A percentile compares a stretch with the other conserved stretches of the same genome.
phyloP scores from a whole-genome alignment of 768 basidiomycete genomes.

The Paxillus rubicundulus region DNA sequence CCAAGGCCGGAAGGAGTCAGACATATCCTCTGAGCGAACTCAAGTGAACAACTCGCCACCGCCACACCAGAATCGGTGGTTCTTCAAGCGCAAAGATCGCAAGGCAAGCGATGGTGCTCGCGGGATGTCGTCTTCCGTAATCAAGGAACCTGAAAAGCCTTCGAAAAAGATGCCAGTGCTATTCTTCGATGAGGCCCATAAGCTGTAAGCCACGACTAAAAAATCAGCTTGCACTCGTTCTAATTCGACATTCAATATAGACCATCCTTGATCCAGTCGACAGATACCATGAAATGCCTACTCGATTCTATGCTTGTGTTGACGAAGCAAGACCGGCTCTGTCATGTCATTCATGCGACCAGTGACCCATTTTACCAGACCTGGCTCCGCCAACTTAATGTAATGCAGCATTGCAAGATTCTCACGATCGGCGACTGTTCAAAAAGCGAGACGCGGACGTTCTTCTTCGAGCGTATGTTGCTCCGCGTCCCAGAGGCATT shows the following conservation, averaged over 20 bases:
- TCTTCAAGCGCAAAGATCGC: conserved; percentile 25
- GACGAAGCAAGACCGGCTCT: conserved; percentile 84
- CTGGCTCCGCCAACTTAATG: conserved; percentile 75
- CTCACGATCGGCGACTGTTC: conserved; percentile 80
- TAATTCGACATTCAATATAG: conserved; percentile 34
- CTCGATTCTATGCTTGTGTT: conserved; percentile 84
- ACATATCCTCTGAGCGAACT: conserved; percentile 41
- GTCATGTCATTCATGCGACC: conserved; percentile 79
- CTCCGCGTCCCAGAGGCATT: conserved; percentile 70
- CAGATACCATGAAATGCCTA: conserved; percentile 79
- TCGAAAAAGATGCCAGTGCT: conserved; percentile 74
- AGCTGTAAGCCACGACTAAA: conserved; percentile 48
- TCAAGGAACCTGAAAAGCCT: conserved; percentile 35
- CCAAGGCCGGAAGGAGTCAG: conserved; percentile 28
- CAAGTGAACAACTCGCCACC: conserved; percentile 36
- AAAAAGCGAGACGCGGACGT: conserved; percentile 65
- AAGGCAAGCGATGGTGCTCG: conserved; percentile 29
- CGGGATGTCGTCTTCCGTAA: conserved; percentile 29
- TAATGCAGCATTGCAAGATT: conserved; percentile 85
- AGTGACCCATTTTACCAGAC: conserved; percentile 86
- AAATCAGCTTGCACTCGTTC: neutral
- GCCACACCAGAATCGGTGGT: conserved; percentile 27
- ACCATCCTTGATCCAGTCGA: conserved; percentile 71
- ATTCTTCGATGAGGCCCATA: conserved; percentile 86
- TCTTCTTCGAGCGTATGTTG: conserved; percentile 61